A percentile compares a stretch with the other conserved stretches of the same genome.
These are phyloP conservation scores for Parasitella parasitica DNA, from an alignment of 371 early-diverging fungal genomes.

Conservation along the genomic window DNA sequence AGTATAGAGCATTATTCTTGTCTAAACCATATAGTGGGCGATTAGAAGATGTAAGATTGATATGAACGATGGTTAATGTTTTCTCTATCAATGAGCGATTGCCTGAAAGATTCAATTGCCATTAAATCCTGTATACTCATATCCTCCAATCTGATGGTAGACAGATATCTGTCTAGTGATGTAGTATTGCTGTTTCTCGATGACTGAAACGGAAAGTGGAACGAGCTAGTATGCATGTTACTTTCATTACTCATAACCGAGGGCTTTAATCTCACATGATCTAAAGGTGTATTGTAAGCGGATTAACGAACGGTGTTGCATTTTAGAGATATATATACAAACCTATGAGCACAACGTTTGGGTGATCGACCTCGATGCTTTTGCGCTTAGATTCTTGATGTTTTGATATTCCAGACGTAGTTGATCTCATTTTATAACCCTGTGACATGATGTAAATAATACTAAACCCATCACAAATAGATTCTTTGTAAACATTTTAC, in stretches of 20 bases:
- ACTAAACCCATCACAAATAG: too few species aligned
- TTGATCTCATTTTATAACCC: not conserved
- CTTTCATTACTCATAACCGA: not conserved
- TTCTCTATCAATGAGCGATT: constrained; percentile 50
- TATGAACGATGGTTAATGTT: not conserved
- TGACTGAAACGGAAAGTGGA: constrained; percentile 3
- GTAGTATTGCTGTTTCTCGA: constrained; percentile 16
- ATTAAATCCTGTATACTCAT: constrained; percentile 77
- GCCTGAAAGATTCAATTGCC: constrained; percentile 80
- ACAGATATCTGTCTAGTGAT: constrained; percentile 42
- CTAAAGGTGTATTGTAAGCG: not conserved
- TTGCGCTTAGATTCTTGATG: not conserved
- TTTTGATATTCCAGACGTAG: constrained; percentile 13
- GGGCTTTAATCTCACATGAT: constrained; percentile 20
- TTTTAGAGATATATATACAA: not conserved
- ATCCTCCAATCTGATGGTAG: constrained; percentile 60
- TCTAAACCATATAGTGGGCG: too few species aligned
- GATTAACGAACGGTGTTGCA: too few species aligned
- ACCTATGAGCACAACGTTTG: constrained; percentile 21
- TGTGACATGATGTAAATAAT: not conserved
- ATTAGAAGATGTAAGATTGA: not conserved
- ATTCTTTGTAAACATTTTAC: not conserved
- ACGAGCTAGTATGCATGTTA: constrained; percentile 6
- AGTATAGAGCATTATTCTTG: too few species aligned
- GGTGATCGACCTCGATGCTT: constrained; percentile 8